Base-by-base conservation (phyloP, 1,284 basidiomycete species). In the Hemileia vastatrix region DNA sequence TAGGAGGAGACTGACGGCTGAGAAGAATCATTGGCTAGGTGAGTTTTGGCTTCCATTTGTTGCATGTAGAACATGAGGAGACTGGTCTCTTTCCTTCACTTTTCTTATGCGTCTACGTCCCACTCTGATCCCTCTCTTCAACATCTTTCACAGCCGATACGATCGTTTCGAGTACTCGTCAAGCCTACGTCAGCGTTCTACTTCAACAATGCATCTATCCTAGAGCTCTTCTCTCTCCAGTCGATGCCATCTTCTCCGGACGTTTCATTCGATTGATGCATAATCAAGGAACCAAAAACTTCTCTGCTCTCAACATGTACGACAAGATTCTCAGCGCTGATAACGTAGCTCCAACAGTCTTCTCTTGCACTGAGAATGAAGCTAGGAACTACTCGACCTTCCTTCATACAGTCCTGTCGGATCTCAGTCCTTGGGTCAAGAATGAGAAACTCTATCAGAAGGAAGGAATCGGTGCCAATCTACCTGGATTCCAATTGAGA, bases 331-430 rank as follows among this genome's bases (percentile, higher is more conserved):
- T 92, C 52, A n/a, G n/a, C n/a, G n/a, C n/a, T n/a, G n/a, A n/a
- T n/a, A n/a, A n/a, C n/a, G n/a, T n/a, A n/a, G 86, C 88, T 51
- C 84, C 86, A 5, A 82, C 92, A 8, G 80, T 96, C 23, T 95
- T 92, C 75, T 87, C 88, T 1, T 93, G 90, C 70, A 95, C 91
- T 56, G 94, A 95, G 78, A 90, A 90, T 70, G 94, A 99, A 77
- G 92, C 91, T 5, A 84, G 88, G 63, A 97, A 96, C 77, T 93
- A 93, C 71, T 91, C 90, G n/a, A n/a, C n/a, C n/a, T 95, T 94
- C 78, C 78, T 98, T 33, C 80, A 83, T 32, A 86, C 87, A 3
- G 81, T 92, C 59, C 79, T 94, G 65, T 80, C 80, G 18, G 91
- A 92, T 71, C 78, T 88, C 9, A 80, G 81, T 72, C 82, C 81